Base-by-base conservation (phyloP, 1,284 basidiomycete species). In the Ganoderma resinaceum region DNA sequence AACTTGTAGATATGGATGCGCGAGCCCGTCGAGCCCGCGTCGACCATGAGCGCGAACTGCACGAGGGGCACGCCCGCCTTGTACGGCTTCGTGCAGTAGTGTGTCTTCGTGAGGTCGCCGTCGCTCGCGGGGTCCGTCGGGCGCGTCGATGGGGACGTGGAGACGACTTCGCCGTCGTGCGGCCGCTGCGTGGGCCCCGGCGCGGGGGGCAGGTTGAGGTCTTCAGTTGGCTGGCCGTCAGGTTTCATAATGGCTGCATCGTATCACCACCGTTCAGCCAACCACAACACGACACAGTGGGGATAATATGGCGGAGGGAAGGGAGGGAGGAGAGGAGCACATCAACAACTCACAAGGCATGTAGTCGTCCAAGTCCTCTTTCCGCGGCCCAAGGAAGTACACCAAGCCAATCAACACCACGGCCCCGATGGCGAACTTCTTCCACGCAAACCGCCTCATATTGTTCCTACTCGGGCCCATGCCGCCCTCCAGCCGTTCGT, bases 1-100 rank as follows among this genome's bases (percentile, higher is more conserved):
- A 98, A 98, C 79, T 97, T 98, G 91, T 99, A 99, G 33, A 99
- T 89, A 85, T 99, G 97, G 76, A 99, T 97, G 20, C 97, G 91
- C 1, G 96, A 98, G 26, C 97, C 97, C 0, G 96, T 98, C 46
- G 96, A 98, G 20, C 97, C 98, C 0, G 98, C 97, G 79, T 99
- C 97, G 80, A 99, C 95, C 90, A 99, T 98, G 76, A 99, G 88
- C 0, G 95, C 96, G 79, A 95, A 99, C 80, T 98, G 96, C 11
- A 96, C 92, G 65, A 96, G 82, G 0, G 84, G 85, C 9, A 80
- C 75, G 67, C 79, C 73, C 0, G 87, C 73, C 16, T 82, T 81
- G 78, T 88, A 80, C 0, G 94, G 87, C 0, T 79, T 71, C 0
- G 85, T 84, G 82, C 95, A 97, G 80, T 91, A 80, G 0, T 88